Evolutionary conservation across 768 basidiomycete species (phyloP).

Genomic region (Brasilioporus rufonigricans): DNA sequence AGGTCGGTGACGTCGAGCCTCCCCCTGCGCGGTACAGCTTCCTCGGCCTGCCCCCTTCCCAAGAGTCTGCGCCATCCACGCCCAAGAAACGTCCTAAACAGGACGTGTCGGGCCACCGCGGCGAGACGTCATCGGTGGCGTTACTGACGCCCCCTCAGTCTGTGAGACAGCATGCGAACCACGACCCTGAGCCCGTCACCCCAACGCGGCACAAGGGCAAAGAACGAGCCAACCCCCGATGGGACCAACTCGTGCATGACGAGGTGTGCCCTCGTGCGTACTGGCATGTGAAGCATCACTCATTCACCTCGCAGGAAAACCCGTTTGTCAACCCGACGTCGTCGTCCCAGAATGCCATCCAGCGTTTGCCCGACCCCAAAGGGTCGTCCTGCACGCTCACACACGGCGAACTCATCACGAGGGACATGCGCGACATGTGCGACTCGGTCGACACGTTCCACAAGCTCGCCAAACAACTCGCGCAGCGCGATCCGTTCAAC

Average conservation of each 20-base stretch:
- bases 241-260: constrained; percentile 2
- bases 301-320: constrained; percentile 6
- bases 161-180: not conserved
- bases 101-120: not conserved
- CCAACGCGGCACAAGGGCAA: constrained; percentile 29
- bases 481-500: not conserved
- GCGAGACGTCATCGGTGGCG: not conserved
- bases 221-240: constrained; percentile 3
- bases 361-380: not conserved
- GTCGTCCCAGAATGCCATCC: no score
- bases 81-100: constrained; percentile 9
- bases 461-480: not conserved
- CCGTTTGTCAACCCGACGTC: constrained; percentile 7
- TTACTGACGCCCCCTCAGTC: constrained; percentile 26
- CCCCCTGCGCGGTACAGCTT: constrained; percentile 14
- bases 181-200: constrained; percentile 11
- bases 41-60: constrained; percentile 17
- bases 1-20: not conserved
- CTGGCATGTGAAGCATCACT: not conserved
- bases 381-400: not conserved
- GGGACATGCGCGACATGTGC: not conserved
- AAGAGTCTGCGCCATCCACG: constrained; percentile 17
- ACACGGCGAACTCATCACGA: not conserved
- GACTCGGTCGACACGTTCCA: not conserved
- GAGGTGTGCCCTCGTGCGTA: constrained; percentile 1